phyloP scores from a whole-genome alignment of 208 protist species.

The Naegleria fowleri region DNA sequence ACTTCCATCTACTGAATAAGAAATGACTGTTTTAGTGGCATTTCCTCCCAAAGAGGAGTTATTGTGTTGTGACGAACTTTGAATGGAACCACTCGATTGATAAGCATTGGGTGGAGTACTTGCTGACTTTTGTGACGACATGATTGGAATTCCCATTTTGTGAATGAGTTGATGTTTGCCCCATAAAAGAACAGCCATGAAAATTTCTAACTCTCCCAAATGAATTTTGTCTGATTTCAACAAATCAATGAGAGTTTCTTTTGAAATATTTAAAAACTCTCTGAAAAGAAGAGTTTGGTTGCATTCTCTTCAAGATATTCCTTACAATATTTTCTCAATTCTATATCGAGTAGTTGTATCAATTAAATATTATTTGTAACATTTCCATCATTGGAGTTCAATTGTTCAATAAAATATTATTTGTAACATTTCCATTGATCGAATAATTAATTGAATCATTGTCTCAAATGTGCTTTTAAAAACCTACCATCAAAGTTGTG shows the following conservation, averaged over 20 bases:
- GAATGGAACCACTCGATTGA: not conserved
- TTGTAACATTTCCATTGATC: too few relatives aligned
- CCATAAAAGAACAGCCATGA: not conserved
- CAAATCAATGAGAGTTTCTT: not conserved
- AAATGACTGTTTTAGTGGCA: not conserved
- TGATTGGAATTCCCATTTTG: not conserved
- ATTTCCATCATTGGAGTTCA: too few relatives aligned
- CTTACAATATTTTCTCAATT: slow-evolving; percentile 2
- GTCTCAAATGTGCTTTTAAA: too few relatives aligned
- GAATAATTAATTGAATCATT: too few relatives aligned
- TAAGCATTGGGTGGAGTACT: not conserved
- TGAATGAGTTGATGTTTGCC: not conserved
- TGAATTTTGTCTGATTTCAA: not conserved
- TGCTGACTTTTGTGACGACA: not conserved
- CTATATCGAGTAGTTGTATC: too few relatives aligned
- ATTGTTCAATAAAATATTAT: too few relatives aligned
- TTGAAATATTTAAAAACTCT: not conserved
- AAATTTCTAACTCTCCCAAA: not conserved
- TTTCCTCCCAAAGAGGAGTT: not conserved
- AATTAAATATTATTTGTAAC: too few relatives aligned
- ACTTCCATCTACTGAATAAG: not conserved
- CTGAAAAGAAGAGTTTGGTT: not conserved
- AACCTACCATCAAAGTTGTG: not conserved
- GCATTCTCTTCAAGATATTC: not conserved
- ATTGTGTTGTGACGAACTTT: not conserved